Conservation (phyloP, 805 yeast genomes). For the Nakazawaea anatomiae region DNA sequence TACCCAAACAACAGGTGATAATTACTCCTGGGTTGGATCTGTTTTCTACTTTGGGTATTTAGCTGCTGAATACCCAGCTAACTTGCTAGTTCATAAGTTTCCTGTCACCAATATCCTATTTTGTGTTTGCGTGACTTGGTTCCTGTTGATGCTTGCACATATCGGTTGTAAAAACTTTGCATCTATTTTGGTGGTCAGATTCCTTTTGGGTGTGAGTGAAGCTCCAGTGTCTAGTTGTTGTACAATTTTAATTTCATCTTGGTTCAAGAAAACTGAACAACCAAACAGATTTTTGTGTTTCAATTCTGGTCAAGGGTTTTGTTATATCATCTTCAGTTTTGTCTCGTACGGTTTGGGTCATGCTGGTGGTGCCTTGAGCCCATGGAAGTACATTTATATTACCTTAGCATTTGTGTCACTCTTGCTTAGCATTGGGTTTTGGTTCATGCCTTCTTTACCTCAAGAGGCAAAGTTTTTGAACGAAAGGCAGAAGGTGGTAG, state of each 20-base stretch:
- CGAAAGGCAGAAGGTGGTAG: slow-evolving; percentile 20
- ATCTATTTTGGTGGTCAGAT: slow-evolving; percentile 27
- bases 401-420: slow-evolving; percentile 21
- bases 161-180: slow-evolving; percentile 29
- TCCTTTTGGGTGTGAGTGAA: slow-evolving; percentile 29
- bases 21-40: slow-evolving; percentile 53
- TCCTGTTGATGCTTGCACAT: slow-evolving; percentile 25
- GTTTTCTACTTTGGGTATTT: slow-evolving; percentile 62
- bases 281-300: slow-evolving; percentile 22
- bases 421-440: slow-evolving; percentile 17
- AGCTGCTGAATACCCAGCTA: slow-evolving; percentile 48
- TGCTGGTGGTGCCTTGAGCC: slow-evolving; percentile 13
- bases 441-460: slow-evolving; percentile 22
- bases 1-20: slow-evolving; percentile 31
- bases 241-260: slow-evolving; percentile 23
- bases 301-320: slow-evolving; percentile 20
- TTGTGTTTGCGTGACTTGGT: slow-evolving; percentile 29
- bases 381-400: slow-evolving; percentile 21
- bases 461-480: slow-evolving; percentile 20
- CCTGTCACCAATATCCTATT: slow-evolving; percentile 25
- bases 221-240: slow-evolving; percentile 28
- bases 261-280: slow-evolving; percentile 28
- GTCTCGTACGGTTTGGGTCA: slow-evolving; percentile 27
- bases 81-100: slow-evolving; percentile 25
- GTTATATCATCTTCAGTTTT: slow-evolving; percentile 22